phyloP scores from a whole-genome alignment of 768 basidiomycete genomes.

The Termitomyces eurrhizus region DNA sequence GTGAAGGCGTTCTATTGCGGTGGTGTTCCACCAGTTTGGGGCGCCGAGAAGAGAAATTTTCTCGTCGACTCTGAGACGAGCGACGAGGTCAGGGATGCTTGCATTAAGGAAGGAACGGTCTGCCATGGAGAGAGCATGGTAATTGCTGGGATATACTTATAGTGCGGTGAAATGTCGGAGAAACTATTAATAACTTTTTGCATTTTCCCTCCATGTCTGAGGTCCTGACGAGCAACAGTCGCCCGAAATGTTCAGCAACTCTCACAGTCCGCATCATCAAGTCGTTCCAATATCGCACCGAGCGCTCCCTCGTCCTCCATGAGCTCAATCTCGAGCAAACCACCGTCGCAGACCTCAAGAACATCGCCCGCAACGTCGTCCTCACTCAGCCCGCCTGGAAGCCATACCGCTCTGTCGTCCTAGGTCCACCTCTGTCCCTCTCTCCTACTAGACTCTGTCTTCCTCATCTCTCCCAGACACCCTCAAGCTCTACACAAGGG shows the following conservation, averaged over 20 bases:
- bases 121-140: constrained; percentile 18
- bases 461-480: constrained; percentile 57
- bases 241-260: constrained; percentile 72
- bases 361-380: constrained; percentile 63
- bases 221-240: constrained; percentile 57
- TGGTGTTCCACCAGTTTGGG: constrained; percentile 72
- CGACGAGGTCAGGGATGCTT: constrained; percentile 47
- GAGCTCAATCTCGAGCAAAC: constrained; percentile 72
- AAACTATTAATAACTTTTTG: constrained; percentile 3
- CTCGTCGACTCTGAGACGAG: constrained; percentile 54
- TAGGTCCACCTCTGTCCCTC: constrained; percentile 47
- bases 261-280: constrained; percentile 93
- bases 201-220: constrained; percentile 23
- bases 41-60: constrained; percentile 61
- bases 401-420: constrained; percentile 67
- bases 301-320: constrained; percentile 81
- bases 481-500: constrained; percentile 89
- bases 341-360: constrained; percentile 80
- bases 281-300: constrained; percentile 89
- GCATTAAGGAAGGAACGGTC: constrained; percentile 49
- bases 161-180: constrained; percentile 11
- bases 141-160: constrained; percentile 1
- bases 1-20: constrained; percentile 48
- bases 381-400: constrained; percentile 80
- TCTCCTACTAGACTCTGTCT: not conserved